Evolutionary conservation across 768 basidiomycete genomes (phyloP).

Genomic region (Mycena vulgaris): DNA sequence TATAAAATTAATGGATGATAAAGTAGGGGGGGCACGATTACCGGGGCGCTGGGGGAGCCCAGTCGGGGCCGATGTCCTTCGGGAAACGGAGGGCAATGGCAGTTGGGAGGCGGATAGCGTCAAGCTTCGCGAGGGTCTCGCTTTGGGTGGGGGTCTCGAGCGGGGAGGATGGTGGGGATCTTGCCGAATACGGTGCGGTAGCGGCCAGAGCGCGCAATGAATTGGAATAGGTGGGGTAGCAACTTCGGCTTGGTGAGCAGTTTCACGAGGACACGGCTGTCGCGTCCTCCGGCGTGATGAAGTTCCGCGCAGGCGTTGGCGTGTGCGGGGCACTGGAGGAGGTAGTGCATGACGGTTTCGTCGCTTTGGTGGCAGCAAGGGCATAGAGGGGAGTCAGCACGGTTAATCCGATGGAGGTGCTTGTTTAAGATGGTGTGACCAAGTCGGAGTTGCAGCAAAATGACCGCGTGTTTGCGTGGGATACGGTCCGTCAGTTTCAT

Average conservation of each 20-base stretch:
- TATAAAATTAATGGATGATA: too few relatives aligned
- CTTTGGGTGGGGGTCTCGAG: neutral
- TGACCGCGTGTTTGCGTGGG: too few relatives aligned
- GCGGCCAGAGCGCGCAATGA: neutral
- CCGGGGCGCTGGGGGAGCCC: too few relatives aligned
- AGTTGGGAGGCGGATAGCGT: too few relatives aligned
- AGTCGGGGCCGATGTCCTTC: too few relatives aligned
- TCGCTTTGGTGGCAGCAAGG: neutral
- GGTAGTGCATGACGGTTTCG: neutral
- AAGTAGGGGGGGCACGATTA: too few relatives aligned
- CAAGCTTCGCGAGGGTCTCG: too few relatives aligned
- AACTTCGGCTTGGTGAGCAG: neutral
- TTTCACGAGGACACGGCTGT: neutral
- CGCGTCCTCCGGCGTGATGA: neutral
- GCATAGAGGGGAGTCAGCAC: neutral
- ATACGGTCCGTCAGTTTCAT: too few relatives aligned
- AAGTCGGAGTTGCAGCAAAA: neutral
- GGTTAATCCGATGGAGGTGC: neutral
- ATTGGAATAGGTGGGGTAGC: neutral
- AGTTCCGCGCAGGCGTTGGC: neutral
- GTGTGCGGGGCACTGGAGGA: conserved; percentile 1
- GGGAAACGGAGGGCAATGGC: too few relatives aligned
- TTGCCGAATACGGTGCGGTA: neutral
- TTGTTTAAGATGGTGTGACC: neutral
- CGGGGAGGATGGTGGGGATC: neutral